Conservation (phyloP, 164 flowering plant genomes). For the Aristolochia fimbriata region DNA sequence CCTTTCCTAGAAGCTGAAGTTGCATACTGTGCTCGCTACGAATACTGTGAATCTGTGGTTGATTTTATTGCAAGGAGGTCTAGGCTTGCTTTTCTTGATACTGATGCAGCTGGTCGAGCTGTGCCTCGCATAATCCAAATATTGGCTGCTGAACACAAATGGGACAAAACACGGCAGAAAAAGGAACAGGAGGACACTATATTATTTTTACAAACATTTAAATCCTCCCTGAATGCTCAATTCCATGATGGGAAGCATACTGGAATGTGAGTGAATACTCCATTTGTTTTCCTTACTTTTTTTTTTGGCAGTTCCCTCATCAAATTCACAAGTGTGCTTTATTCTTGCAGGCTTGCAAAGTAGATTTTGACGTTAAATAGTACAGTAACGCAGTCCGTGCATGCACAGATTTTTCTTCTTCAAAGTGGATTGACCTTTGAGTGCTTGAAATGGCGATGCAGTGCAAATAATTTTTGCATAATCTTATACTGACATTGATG, state of each 20-base stretch:
- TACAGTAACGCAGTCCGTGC: too few relatives aligned
- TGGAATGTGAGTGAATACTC: too few relatives aligned
- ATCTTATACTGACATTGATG: too few relatives aligned
- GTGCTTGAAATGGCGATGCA: too few relatives aligned
- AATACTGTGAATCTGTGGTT: conserved; percentile 91
- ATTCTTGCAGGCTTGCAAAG: too few relatives aligned
- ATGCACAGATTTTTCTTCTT: too few relatives aligned
- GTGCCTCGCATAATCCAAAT: conserved; percentile 75
- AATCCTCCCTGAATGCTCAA: conserved; percentile 86
- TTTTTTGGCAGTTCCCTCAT: too few relatives aligned
- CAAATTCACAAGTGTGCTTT: too few relatives aligned
- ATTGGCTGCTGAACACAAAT: conserved; percentile 68
- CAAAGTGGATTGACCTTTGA: too few relatives aligned
- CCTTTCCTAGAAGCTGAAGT: conserved; percentile 95
- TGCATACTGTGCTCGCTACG: conserved; percentile 89
- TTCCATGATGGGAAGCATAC: conserved; percentile 85
- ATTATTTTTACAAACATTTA: conserved; percentile 75
- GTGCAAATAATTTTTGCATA: too few relatives aligned
- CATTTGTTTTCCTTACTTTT: too few relatives aligned
- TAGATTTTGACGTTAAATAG: too few relatives aligned
- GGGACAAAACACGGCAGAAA: conserved; percentile 70
- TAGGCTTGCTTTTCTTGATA: conserved; percentile 91
- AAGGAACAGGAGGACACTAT: conserved; percentile 50
- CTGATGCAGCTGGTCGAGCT: conserved; percentile 84
- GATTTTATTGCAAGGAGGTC: conserved; percentile 92